phyloP scores from a whole-genome alignment of 495 filamentous ascomycete species.

The Lasiosphaeriaceae sp. region DNA sequence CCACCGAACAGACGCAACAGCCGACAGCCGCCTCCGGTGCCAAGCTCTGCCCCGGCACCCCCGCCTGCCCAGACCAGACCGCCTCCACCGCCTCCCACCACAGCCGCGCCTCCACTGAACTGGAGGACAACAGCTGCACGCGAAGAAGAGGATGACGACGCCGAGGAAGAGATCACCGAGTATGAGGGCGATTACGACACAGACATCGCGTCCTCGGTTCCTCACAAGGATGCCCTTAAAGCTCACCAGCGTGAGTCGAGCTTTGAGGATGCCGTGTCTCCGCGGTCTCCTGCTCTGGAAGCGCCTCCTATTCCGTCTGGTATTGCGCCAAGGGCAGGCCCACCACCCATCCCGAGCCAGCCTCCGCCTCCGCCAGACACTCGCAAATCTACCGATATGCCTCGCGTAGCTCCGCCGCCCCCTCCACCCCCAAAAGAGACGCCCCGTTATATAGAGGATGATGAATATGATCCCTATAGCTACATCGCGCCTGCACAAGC shows the following conservation, averaged over 20 bases:
- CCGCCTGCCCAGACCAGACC: slow-evolving; percentile 58
- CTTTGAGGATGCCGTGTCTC: slow-evolving; percentile 49
- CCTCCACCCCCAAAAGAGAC: slow-evolving; percentile 50
- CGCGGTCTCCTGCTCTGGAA: slow-evolving; percentile 44
- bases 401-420: slow-evolving; percentile 66
- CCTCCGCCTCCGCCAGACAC: slow-evolving; percentile 48
- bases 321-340: slow-evolving; percentile 44
- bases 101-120: slow-evolving; percentile 43
- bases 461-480: slow-evolving; percentile 73
- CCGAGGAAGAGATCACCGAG: slow-evolving; percentile 79
- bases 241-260: slow-evolving; percentile 75
- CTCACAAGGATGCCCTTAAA: slow-evolving; percentile 88
- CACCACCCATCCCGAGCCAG: slow-evolving; percentile 57
- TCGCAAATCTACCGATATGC: slow-evolving; percentile 59
- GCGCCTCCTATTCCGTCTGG: slow-evolving; percentile 43
- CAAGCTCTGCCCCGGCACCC: slow-evolving; percentile 45
- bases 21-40: slow-evolving; percentile 47
- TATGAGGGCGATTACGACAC: slow-evolving; percentile 99
- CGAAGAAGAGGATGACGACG: slow-evolving; percentile 57
- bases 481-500: slow-evolving; percentile 48
- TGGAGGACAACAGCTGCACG: slow-evolving; percentile 55
- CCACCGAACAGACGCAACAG: slow-evolving; percentile 50
- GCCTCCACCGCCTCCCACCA: slow-evolving; percentile 77
- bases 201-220: slow-evolving; percentile 85
- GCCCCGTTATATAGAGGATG: slow-evolving; percentile 48